Evolutionary conservation across 805 yeast species (phyloP), one percentile per base, ranked within the genome.

Genomic region (Candida andamanensis): DNA sequence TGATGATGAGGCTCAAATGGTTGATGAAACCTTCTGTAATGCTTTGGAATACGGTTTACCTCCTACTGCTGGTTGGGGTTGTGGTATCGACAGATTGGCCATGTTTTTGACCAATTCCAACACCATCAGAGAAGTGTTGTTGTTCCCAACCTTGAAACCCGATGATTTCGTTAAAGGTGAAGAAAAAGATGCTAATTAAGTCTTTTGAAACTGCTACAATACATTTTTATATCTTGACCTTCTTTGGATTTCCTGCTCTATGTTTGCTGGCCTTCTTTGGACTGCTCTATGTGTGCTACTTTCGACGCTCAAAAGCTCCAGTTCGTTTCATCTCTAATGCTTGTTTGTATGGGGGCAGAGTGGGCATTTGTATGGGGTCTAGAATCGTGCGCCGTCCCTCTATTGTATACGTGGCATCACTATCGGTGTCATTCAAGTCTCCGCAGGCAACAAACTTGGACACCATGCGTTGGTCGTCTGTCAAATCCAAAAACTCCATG

Each of bases 31-130:
- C 44, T 90, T 90, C 89, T 83, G 95, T 73, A 85, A 89, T 52
- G 97, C 98, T 47, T 76, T 90, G 54, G 98, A 90, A 71, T 90
- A 86, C 63, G 98, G 97, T 66, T 76, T 90, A 54, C 98, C 98
- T 39, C 98, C 98, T 53, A 92, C 97, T 50, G 97, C 95, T 63
- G 98, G 98, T 49, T 90, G 97, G 97, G 98, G 98, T 51, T 82
- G 95, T 69, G 98, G 98, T 76, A 89, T 90, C 49, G 98, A 90
- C 68, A 83, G 98, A 74, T 61, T 90, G 56, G 87, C 96, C 56
- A 90, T 90, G 98, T 92, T 92, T 73, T 77, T 92, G 69, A 92
- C 97, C 41, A 79, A 92, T 66, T 85, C 95, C 37, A 84, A 87
- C 72, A 85, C 96, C 48, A 90, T 90, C 56, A 86, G 96, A 80